phyloP scores from a whole-genome alignment of 768 basidiomycete species.

The Hydnomerulius pinastri region DNA sequence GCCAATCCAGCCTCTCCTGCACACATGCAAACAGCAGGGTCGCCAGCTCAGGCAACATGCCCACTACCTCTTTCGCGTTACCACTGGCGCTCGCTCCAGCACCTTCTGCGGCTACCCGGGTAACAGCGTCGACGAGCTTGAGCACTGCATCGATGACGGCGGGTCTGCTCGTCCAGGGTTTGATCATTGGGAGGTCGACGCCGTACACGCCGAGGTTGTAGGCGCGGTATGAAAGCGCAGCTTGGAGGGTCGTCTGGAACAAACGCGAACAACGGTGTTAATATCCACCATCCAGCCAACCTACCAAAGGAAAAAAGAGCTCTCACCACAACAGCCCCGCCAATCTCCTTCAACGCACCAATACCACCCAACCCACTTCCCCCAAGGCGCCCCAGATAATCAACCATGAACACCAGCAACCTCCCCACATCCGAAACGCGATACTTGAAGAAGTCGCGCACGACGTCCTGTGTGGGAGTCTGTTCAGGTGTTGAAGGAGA shows the following conservation, averaged over 20 bases:
- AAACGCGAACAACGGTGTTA: not conserved
- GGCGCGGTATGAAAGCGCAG: conserved; percentile 74
- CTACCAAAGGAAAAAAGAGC: not conserved
- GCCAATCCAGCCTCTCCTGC: conserved; percentile 70
- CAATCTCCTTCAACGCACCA: conserved; percentile 39
- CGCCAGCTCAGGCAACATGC: conserved; percentile 68
- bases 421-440: conserved; percentile 65
- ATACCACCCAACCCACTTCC: conserved; percentile 22
- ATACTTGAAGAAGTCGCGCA: conserved; percentile 83
- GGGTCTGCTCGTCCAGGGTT: conserved; percentile 83
- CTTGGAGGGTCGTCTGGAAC: conserved; percentile 65
- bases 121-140: conserved; percentile 69
- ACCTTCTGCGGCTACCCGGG: conserved; percentile 29
- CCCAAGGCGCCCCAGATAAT: conserved; percentile 26
- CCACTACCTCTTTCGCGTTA: conserved; percentile 39
- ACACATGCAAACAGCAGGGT: conserved; percentile 63
- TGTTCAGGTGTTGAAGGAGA: conserved; percentile 44
- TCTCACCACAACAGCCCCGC: conserved; percentile 60
- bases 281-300: too few species aligned
- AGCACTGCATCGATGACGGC: conserved; percentile 67
- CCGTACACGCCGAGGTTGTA: conserved; percentile 78
- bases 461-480: conserved; percentile 65
- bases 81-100: conserved; percentile 3
- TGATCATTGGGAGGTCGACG: conserved; percentile 64
- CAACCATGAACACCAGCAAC: conserved; percentile 63